phyloP scores from a whole-genome alignment of 441 rosid species.

The Eruca vesicaria region DNA sequence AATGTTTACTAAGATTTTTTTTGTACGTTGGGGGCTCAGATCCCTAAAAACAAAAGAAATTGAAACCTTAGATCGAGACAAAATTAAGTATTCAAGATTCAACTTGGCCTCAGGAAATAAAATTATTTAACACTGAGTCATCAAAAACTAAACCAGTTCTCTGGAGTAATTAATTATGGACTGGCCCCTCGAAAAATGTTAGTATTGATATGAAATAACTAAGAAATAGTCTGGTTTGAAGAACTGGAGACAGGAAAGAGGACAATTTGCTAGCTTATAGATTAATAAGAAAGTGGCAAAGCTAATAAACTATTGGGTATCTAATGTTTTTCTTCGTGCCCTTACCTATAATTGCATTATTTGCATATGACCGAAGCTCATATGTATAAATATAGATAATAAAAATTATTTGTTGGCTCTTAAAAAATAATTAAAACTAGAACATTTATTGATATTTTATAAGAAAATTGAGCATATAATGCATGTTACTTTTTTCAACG shows the following conservation, averaged over 20 bases:
- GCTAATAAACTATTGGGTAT: neutral
- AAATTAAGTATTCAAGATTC: slow-evolving; percentile 19
- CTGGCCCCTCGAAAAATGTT: neutral
- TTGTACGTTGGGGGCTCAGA: slow-evolving; percentile 26
- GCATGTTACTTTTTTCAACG: slow-evolving; percentile 33
- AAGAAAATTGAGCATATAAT: neutral
- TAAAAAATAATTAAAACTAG: neutral
- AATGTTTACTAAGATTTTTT: neutral
- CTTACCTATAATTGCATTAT: neutral
- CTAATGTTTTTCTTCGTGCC: neutral
- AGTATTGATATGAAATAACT: neutral
- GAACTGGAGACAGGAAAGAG: slow-evolving; percentile 30
- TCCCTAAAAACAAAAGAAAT: slow-evolving; percentile 29
- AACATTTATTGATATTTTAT: neutral
- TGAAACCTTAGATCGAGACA: slow-evolving; percentile 12
- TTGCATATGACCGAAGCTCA: neutral
- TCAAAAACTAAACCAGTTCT: neutral
- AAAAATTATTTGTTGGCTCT: neutral
- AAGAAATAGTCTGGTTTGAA: slow-evolving; percentile 20
- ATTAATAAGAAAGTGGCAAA: neutral
- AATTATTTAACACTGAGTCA: neutral
- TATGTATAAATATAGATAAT: neutral
- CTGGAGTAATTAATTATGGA: neutral
- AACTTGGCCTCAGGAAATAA: slow-evolving; percentile 18
- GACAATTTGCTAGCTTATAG: slow-evolving; percentile 4